phyloP scores from a whole-genome alignment of 176 grass and related monocot species.

The Triticum dicoccoides region DNA sequence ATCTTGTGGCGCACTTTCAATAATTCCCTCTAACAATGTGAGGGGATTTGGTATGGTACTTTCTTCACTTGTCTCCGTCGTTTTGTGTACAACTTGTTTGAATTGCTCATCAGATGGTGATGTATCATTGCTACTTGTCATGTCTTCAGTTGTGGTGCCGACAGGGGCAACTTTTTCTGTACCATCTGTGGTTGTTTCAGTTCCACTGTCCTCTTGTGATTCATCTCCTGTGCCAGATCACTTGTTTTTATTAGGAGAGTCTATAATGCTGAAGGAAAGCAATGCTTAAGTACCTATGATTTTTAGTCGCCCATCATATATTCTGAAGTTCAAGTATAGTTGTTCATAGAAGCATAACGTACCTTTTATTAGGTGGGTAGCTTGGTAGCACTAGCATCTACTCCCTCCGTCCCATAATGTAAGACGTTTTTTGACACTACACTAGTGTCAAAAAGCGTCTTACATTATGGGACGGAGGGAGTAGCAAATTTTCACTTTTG shows the following conservation, averaged over 20 bases:
- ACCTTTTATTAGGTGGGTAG: background rate
- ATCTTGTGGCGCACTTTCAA: constrained; percentile 22
- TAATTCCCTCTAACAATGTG: constrained; percentile 6
- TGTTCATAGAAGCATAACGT: constrained; percentile 1
- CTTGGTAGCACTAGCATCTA: background rate
- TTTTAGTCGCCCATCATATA: background rate
- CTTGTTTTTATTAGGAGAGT: constrained; percentile 16
- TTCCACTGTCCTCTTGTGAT: background rate
- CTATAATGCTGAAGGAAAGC: background rate
- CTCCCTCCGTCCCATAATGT: too few species aligned
- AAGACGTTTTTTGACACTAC: too few species aligned
- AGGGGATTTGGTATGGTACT: background rate
- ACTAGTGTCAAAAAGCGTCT: too few species aligned
- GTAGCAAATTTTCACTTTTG: background rate
- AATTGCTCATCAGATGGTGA: constrained; percentile 16
- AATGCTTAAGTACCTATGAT: background rate
- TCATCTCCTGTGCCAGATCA: constrained; percentile 22
- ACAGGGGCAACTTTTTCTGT: background rate
- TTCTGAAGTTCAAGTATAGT: constrained; percentile 10
- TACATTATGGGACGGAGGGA: too few species aligned
- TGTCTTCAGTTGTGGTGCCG: constrained; percentile 3
- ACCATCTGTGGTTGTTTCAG: constrained; percentile 15
- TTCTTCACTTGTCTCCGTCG: constrained; percentile 1
- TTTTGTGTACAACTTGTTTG: background rate
- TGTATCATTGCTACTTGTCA: constrained; percentile 20